Evolutionary conservation across 2,329 filamentous ascomycete genomes (phyloP), one percentile per base, ranked within the genome.

Genomic region (Colletotrichum neosansevieriae): DNA sequence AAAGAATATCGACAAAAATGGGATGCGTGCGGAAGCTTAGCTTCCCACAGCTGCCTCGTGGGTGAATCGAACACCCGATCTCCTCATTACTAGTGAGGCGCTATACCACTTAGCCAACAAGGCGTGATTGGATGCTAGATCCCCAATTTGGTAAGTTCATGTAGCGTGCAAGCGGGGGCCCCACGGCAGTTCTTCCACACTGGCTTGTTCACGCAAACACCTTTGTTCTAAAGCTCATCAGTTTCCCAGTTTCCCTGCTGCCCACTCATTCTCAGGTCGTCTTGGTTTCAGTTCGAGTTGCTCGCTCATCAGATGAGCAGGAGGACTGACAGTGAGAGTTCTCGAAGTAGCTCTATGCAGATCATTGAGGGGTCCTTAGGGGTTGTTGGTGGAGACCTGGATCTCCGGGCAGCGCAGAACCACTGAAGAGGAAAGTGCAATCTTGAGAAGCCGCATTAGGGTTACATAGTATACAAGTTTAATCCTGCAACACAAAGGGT

Each of bases 41-140:
- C 24, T 29, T 0, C n/a, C 49, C 13, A 11, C 6, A n/a, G 15
- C 19, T 62, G 54, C 62, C 62, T 65, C 63, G 58, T 65, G 57
- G 45, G 42, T 42, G 63, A 65, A 65, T 65, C 63, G 63, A 61
- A 65, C 63, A 42, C 42, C 45, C 57, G 63, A 65, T 65, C 63
- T 65, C 58, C 63, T 65, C 63, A 65, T 65, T 65, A 65, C 63
- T 65, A 65, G 63, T 65, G 63, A 65, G 63, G 58, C 63, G 63
- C 63, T 65, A 53, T 65, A 65, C 63, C 63, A 65, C 63, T 65
- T 51, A 65, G 63, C 63, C 63, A 65, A 65, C 49, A 60, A 65
- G 57, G 57, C 63, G 4, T 34, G 6, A 65, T 61, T 54, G 57
- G 57, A 40, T 61, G 29, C 6, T 1, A 0, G 0, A 0, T 0